Evolutionary conservation across 305 asterid species (phyloP).

Genomic region (Solanum hybrid): DNA sequence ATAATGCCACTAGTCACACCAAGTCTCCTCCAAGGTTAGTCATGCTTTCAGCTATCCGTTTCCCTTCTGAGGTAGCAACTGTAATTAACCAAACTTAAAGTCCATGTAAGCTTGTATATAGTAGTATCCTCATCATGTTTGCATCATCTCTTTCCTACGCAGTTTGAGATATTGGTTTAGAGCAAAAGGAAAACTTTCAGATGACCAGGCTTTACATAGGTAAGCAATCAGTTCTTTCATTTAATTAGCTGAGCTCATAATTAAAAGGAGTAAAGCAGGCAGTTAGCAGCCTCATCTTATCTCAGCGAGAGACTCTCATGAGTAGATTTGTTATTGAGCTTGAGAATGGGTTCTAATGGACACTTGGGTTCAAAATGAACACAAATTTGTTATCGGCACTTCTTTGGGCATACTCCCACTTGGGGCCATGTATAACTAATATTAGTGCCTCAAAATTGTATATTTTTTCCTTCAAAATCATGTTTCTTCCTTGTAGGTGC

Average conservation of each 20-base stretch:
- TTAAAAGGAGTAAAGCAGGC: not conserved
- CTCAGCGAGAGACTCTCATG: not conserved
- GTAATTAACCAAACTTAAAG: not conserved
- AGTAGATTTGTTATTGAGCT: not conserved
- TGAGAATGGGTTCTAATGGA: not conserved
- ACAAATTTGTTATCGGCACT: not conserved
- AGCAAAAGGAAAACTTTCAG: constrained; percentile 89
- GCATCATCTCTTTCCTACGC: constrained; percentile 16
- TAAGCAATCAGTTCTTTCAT: constrained; percentile 14
- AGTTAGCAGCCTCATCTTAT: not conserved
- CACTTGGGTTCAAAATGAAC: not conserved
- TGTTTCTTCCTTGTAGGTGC: not conserved
- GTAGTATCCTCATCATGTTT: not conserved
- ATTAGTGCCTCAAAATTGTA: not conserved
- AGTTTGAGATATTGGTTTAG: constrained; percentile 96
- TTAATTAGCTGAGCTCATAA: not conserved
- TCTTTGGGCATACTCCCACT: not conserved
- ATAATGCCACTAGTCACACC: constrained; percentile 52
- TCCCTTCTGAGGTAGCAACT: constrained; percentile 10
- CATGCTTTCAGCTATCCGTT: not conserved
- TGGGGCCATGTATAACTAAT: not conserved
- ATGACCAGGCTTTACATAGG: constrained; percentile 95
- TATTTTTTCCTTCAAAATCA: not conserved
- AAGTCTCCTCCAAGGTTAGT: constrained; percentile 87
- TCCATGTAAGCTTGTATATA: not conserved